A percentile compares a stretch with the other conserved stretches of the same genome.
phyloP scores from a whole-genome alignment of 2,329 filamentous ascomycete species.

The Botryosphaeria dothidea region DNA sequence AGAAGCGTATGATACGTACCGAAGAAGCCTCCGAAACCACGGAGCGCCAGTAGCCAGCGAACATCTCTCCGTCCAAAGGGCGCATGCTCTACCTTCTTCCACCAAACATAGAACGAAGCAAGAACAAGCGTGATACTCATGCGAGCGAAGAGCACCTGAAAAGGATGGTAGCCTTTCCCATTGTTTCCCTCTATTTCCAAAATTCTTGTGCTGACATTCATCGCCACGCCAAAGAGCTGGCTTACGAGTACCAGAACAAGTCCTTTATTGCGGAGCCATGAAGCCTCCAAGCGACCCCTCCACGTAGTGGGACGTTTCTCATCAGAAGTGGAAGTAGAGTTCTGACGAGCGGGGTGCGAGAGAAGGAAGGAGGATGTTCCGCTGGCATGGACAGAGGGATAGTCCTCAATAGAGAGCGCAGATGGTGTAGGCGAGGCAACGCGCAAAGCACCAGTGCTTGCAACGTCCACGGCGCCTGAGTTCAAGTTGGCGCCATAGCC shows the following conservation, averaged over 20 bases:
- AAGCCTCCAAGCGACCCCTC: constrained; percentile 22
- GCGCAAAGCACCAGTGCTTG: neutral
- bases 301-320: neutral
- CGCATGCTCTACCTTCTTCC: constrained; percentile 64
- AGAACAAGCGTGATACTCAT: constrained; percentile 72
- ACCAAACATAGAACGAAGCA: constrained; percentile 73
- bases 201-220: constrained; percentile 80
- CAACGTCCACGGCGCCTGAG: neutral
- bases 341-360: neutral
- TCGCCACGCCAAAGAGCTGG: constrained; percentile 79
- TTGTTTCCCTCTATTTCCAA: constrained; percentile 69
- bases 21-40: constrained; percentile 73
- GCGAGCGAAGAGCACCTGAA: constrained; percentile 79
- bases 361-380: neutral
- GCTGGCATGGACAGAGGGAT: neutral
- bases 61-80: constrained; percentile 70
- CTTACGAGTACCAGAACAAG: constrained; percentile 71
- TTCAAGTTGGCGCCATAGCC: neutral
- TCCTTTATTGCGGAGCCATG: constrained; percentile 70
- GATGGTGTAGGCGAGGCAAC: neutral
- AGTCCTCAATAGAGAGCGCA: constrained; percentile 5
- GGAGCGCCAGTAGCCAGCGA: constrained; percentile 64
- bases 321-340: neutral
- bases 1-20: too few relatives aligned
- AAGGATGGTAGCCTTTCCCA: constrained; percentile 71